Percentiles rank a stretch among this genome's conserved stretches.
These are phyloP conservation scores for Ramaria sp. DNA, from an alignment of 768 basidiomycete genomes.

Conservation along the genomic window DNA sequence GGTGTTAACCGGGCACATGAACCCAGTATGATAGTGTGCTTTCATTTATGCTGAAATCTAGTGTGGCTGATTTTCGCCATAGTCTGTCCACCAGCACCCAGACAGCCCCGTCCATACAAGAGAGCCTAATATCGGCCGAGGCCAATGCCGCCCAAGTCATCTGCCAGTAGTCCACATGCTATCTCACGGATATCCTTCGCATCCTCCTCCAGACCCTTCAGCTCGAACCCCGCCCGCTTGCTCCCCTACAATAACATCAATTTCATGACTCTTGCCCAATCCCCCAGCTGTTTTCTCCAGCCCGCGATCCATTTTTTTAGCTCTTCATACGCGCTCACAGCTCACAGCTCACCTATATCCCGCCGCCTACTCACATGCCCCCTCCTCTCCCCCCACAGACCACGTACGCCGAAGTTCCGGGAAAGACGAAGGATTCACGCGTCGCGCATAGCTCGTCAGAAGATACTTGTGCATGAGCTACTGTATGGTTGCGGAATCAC, in stretches of 20 bases:
- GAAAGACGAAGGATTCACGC: background rate
- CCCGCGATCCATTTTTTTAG: background rate
- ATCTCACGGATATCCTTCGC: background rate
- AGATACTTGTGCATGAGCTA: background rate
- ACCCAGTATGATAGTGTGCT: no score
- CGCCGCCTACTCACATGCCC: slow-evolving; percentile 14
- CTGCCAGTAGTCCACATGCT: no score
- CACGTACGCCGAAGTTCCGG: background rate
- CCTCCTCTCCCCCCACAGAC: background rate
- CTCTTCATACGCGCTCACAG: slow-evolving; percentile 1
- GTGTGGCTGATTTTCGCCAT: no score
- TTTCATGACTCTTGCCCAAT: background rate
- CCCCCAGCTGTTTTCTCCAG: background rate
- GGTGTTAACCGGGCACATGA: no score
- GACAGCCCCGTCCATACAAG: no score
- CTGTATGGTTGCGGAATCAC: background rate
- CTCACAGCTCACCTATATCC: slow-evolving; percentile 16
- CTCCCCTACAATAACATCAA: background rate
- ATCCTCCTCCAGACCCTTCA: background rate
- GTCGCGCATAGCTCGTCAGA: background rate
- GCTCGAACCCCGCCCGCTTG: background rate
- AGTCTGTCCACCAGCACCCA: no score
- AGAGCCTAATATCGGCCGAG: no score
- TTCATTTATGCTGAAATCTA: no score
- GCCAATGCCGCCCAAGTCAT: no score